Conservation (phyloP, 2,329 filamentous ascomycete genomes). For the Thelonectria discophora region DNA sequence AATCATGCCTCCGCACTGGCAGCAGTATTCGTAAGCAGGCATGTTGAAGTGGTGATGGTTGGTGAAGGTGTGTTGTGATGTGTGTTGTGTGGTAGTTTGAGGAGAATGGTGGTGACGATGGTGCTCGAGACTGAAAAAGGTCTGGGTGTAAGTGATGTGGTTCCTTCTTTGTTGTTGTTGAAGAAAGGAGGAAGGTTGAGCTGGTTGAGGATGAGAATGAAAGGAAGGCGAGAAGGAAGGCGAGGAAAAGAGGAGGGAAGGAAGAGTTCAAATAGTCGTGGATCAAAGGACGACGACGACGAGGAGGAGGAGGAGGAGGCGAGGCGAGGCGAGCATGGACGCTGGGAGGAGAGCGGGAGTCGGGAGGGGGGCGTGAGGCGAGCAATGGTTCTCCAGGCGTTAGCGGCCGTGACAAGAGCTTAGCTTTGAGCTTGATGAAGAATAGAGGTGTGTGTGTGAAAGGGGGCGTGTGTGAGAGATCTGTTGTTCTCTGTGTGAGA, state of each 20-base stretch:
- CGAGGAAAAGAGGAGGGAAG: constrained; percentile 22
- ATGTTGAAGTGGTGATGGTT: constrained; percentile 40
- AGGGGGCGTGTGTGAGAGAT: neutral
- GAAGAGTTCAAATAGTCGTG: constrained; percentile 36
- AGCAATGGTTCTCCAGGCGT: too few relatives aligned
- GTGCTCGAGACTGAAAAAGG: neutral
- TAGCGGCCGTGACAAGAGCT: too few relatives aligned
- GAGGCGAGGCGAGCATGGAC: neutral
- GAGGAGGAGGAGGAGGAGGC: constrained; percentile 8
- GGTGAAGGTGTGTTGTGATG: constrained; percentile 20
- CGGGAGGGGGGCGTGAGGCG: constrained; percentile 4
- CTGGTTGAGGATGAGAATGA: constrained; percentile 7
- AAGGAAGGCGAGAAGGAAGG: neutral
- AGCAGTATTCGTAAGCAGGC: constrained; percentile 62
- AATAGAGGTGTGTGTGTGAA: neutral
- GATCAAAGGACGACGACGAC: constrained; percentile 9
- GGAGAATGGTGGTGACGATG: constrained; percentile 12
- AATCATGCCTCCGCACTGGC: constrained; percentile 64
- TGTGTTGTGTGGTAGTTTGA: constrained; percentile 18
- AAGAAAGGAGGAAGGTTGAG: neutral
- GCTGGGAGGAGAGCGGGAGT: constrained; percentile 7
- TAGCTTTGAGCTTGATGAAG: too few relatives aligned
- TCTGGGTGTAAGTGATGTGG: constrained; percentile 6
- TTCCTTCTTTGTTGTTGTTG: constrained; percentile 1
- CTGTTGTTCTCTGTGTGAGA: neutral